These are phyloP conservation scores for Berberis vulgaris DNA, from an alignment of 164 flowering plant genomes.

Conservation along the genomic window DNA sequence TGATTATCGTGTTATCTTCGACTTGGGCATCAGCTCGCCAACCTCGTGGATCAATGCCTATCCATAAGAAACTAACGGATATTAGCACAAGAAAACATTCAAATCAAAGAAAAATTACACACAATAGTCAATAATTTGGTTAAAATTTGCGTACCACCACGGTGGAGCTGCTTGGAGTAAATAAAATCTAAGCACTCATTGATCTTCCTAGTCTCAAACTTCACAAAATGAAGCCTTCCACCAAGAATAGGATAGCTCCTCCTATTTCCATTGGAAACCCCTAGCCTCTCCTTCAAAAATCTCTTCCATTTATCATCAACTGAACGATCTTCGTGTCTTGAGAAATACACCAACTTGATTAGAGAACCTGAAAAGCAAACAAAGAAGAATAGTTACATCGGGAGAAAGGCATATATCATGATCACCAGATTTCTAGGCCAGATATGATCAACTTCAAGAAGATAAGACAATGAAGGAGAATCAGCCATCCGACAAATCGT, in stretches of 20 bases:
- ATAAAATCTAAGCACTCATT: slow-evolving; percentile 90
- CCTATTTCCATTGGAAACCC: slow-evolving; percentile 60
- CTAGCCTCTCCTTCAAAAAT: slow-evolving; percentile 50
- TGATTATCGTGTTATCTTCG: not conserved
- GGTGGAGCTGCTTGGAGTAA: slow-evolving; percentile 83
- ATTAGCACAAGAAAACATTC: not conserved
- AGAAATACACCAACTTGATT: slow-evolving; percentile 90
- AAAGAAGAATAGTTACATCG: not conserved
- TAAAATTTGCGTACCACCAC: slow-evolving; percentile 48
- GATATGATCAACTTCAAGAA: not conserved
- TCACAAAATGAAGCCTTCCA: slow-evolving; percentile 95
- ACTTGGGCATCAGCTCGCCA: slow-evolving; percentile 31
- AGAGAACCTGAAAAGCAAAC: slow-evolving; percentile 52
- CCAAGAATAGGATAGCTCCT: slow-evolving; percentile 94
- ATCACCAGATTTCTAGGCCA: no score
- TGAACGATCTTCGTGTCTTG: slow-evolving; percentile 75
- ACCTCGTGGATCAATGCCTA: slow-evolving; percentile 49
- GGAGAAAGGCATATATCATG: no score
- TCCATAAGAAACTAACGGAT: slow-evolving; percentile 10
- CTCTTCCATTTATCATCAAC: slow-evolving; percentile 57
- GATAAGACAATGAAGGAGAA: not conserved
- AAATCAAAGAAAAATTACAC: not conserved
- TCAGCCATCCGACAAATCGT: no score
- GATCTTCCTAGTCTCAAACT: slow-evolving; percentile 91
- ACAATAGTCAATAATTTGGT: slow-evolving; percentile 1